Evolutionary conservation across 2,329 filamentous ascomycete species (phyloP).

Genomic region (Ophiostoma ulmi): DNA sequence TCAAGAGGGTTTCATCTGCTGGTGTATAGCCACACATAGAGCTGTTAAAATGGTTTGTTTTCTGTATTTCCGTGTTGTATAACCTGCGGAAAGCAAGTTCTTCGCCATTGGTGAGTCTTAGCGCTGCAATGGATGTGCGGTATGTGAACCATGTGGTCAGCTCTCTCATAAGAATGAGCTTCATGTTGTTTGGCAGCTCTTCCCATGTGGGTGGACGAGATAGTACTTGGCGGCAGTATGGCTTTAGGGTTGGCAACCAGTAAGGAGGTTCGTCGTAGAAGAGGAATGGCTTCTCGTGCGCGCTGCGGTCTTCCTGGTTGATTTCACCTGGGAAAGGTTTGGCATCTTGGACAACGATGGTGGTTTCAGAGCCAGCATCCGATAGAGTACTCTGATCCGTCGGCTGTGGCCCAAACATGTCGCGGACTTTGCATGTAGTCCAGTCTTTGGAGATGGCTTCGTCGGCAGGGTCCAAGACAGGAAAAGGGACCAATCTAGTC

Average conservation of each 20-base stretch:
- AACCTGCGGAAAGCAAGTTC: conserved; percentile 19
- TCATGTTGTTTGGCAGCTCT: conserved; percentile 23
- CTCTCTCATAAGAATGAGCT: conserved; percentile 27
- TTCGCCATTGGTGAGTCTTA: conserved; percentile 21
- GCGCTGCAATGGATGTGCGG: neutral
- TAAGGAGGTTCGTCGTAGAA: neutral
- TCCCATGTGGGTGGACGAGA: neutral
- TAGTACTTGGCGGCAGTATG: neutral
- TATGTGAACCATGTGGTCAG: conserved; percentile 20
- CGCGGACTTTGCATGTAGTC: neutral
- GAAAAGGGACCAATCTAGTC: neutral
- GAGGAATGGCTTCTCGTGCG: too few species aligned
- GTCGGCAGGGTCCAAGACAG: too few species aligned
- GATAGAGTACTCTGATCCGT: too few species aligned
- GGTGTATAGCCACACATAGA: neutral
- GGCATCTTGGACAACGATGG: neutral
- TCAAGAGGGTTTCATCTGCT: neutral
- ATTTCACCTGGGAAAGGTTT: neutral
- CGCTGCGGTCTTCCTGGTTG: neutral
- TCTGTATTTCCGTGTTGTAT: conserved; percentile 16
- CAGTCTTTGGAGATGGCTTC: too few species aligned
- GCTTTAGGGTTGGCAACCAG: neutral
- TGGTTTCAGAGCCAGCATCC: neutral
- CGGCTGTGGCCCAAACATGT: neutral
- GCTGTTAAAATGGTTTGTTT: neutral